Conservation (phyloP, 164 flowering plant species). For the Santalum album region DNA sequence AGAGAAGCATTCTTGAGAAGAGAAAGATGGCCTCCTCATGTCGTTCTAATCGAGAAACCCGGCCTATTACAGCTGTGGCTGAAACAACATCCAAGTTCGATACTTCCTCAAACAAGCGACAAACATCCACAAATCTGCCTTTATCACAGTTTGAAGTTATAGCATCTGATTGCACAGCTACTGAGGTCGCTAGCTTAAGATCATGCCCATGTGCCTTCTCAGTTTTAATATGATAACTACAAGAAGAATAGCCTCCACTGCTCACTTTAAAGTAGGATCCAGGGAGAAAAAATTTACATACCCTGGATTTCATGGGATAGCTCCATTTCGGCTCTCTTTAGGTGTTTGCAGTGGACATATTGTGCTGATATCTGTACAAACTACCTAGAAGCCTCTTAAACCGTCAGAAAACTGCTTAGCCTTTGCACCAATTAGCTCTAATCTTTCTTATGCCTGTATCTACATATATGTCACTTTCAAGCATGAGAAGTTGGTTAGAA, state of each 20-base stretch:
- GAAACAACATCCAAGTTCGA: conserved; percentile 39
- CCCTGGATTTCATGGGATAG: not conserved
- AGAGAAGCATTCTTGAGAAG: conserved; percentile 41
- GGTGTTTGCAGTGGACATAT: too few relatives aligned
- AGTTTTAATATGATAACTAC: conserved; percentile 8
- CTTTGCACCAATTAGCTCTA: too few relatives aligned
- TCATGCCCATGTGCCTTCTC: conserved; percentile 18
- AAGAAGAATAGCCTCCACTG: conserved; percentile 5
- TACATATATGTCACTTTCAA: too few relatives aligned
- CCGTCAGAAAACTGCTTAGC: too few relatives aligned
- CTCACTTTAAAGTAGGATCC: conserved; percentile 6
- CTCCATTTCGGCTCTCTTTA: too few relatives aligned
- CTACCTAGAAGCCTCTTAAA: too few relatives aligned
- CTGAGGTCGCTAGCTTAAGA: conserved; percentile 14
- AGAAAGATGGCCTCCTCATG: conserved; percentile 38
- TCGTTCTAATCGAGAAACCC: conserved; percentile 22
- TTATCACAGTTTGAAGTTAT: not conserved
- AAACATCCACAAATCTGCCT: conserved; percentile 21
- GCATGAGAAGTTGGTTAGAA: too few relatives aligned
- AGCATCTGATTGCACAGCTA: not conserved
- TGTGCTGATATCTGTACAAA: too few relatives aligned
- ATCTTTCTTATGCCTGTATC: too few relatives aligned
- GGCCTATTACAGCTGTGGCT: conserved; percentile 44
- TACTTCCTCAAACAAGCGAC: conserved; percentile 43
- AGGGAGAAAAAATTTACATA: not conserved